phyloP scores from a whole-genome alignment of 306 rosid genomes.

The Trichosanthes cucumerina region DNA sequence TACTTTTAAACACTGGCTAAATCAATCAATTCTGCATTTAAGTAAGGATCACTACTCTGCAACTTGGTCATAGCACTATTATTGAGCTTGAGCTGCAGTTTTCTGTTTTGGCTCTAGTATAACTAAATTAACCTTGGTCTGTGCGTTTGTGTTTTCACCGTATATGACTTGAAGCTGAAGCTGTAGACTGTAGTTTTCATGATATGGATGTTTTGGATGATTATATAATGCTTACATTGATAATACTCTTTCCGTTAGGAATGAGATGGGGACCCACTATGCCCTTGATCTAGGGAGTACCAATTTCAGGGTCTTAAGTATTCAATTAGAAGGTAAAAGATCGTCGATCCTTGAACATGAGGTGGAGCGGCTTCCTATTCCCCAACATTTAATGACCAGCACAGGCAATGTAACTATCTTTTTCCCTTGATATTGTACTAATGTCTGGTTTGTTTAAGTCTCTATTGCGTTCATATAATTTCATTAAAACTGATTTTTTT shows the following conservation, averaged over 20 bases:
- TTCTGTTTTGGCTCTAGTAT: background rate
- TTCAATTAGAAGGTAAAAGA: constrained; percentile 56
- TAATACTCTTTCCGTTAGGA: constrained; percentile 29
- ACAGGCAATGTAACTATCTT: constrained; percentile 54
- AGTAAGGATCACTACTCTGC: background rate
- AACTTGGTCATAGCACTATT: background rate
- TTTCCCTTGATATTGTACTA: constrained; percentile 8
- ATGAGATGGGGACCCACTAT: constrained; percentile 69
- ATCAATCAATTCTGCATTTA: background rate
- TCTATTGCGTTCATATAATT: background rate
- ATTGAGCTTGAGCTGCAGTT: background rate
- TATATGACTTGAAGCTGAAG: background rate
- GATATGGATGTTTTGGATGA: background rate
- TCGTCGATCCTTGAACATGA: constrained; percentile 39
- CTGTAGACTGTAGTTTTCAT: background rate
- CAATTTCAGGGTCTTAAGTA: constrained; percentile 72
- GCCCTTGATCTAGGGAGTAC: constrained; percentile 87
- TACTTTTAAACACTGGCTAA: background rate
- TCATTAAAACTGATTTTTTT: background rate
- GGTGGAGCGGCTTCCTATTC: constrained; percentile 60
- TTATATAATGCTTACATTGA: background rate
- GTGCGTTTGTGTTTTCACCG: background rate
- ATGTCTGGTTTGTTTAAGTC: background rate
- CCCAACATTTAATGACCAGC: constrained; percentile 60
- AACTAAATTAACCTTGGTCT: background rate